Percentiles rank a stretch among this genome's conserved stretches.
Conservation (phyloP, 2,329 filamentous ascomycete species). For the Volutella citrinella region DNA sequence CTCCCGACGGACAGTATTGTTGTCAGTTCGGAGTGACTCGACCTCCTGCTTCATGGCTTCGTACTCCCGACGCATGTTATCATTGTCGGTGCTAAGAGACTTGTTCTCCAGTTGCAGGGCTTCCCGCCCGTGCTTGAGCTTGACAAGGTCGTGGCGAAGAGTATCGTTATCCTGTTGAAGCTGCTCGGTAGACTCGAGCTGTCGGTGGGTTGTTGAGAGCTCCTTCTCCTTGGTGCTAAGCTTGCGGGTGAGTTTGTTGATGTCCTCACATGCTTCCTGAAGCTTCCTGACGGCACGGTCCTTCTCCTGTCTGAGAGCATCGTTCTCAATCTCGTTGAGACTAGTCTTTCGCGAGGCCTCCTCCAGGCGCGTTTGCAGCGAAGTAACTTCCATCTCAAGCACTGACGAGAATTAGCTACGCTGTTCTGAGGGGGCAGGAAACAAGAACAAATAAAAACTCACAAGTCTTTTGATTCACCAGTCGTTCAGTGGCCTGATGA, state of each 20-base stretch:
- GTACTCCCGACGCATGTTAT: slow-evolving; percentile 34
- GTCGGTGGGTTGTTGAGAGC: slow-evolving; percentile 39
- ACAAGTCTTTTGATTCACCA: slow-evolving; percentile 54
- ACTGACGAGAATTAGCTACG: slow-evolving; percentile 33
- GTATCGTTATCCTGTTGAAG: slow-evolving; percentile 36
- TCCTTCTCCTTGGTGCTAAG: slow-evolving; percentile 40
- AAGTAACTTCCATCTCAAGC: slow-evolving; percentile 57
- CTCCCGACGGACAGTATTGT: slow-evolving; percentile 39
- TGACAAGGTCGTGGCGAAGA: slow-evolving; percentile 39
- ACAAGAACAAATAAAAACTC: too few species aligned
- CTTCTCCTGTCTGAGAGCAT: slow-evolving; percentile 60
- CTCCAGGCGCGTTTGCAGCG: slow-evolving; percentile 60
- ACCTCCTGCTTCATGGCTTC: slow-evolving; percentile 37
- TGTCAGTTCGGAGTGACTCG: slow-evolving; percentile 40
- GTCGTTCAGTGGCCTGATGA: slow-evolving; percentile 42
- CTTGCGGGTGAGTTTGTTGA: slow-evolving; percentile 47
- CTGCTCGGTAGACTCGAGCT: slow-evolving; percentile 39
- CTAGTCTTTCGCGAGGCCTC: slow-evolving; percentile 60
- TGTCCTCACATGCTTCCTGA: slow-evolving; percentile 57
- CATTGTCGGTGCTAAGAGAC: slow-evolving; percentile 39
- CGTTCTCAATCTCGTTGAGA: slow-evolving; percentile 61
- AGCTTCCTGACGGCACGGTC: slow-evolving; percentile 63
- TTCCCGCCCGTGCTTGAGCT: slow-evolving; percentile 36
- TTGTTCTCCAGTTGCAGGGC: slow-evolving; percentile 39
- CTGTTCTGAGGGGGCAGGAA: too few species aligned